Evolutionary conservation across 768 basidiomycete genomes (phyloP).

Genomic region (Lactarius deliciosus): DNA sequence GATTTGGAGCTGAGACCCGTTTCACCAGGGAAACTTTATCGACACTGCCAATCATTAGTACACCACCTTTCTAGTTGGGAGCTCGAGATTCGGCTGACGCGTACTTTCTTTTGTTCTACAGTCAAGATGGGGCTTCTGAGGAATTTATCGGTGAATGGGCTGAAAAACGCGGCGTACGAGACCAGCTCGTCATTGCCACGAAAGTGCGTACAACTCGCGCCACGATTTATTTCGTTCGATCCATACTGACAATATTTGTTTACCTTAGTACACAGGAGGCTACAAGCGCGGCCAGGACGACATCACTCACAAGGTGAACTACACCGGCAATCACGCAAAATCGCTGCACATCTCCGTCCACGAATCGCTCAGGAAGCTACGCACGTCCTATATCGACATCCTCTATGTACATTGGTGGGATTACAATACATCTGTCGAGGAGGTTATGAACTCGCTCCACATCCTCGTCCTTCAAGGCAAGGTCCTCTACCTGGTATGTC

Average conservation of each 20-base stretch:
- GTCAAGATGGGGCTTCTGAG: constrained; percentile 35
- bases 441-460: constrained; percentile 35
- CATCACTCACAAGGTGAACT: constrained; percentile 41
- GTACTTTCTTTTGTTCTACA: constrained; percentile 1
- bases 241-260: background rate
- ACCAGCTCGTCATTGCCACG: constrained; percentile 39
- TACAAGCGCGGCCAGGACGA: constrained; percentile 29
- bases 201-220: constrained; percentile 23
- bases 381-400: constrained; percentile 52
- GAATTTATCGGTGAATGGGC: constrained; percentile 43
- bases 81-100: background rate
- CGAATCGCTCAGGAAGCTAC: constrained; percentile 42
- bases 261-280: constrained; percentile 33
- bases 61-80: constrained; percentile 37
- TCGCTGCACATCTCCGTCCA: constrained; percentile 37
- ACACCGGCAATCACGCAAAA: constrained; percentile 43
- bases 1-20: background rate
- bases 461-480: constrained; percentile 43
- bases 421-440: constrained; percentile 39
- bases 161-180: constrained; percentile 37
- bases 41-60: constrained; percentile 42
- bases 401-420: constrained; percentile 58
- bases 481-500: constrained; percentile 42
- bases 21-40: constrained; percentile 35
- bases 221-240: background rate